Percentiles rank a stretch among this genome's conserved stretches.
Conservation (phyloP, 2,329 filamentous ascomycete species). For the Anthostomella pinea region DNA sequence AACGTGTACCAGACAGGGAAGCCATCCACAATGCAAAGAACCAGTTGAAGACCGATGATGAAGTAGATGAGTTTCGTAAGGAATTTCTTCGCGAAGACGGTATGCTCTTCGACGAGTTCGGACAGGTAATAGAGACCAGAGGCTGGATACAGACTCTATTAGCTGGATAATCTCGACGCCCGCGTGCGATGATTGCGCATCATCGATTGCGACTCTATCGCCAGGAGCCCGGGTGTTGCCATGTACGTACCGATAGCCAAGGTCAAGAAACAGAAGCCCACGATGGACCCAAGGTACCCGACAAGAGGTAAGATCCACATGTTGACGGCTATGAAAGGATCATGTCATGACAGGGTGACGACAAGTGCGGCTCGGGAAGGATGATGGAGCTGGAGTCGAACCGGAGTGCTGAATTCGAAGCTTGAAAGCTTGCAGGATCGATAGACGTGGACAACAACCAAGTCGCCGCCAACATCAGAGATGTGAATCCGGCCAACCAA, state of each 20-base stretch:
- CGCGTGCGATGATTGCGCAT: neutral
- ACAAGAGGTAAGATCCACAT: constrained; percentile 97
- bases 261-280: constrained; percentile 92
- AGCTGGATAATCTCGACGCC: constrained; percentile 10
- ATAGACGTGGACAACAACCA: no score
- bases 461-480: neutral
- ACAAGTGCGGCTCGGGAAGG: neutral
- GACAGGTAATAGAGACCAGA: constrained; percentile 99
- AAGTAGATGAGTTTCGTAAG: constrained; percentile 80
- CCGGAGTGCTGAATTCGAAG: no score
- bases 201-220: no score
- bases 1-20: constrained; percentile 74
- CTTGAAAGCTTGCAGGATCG: no score
- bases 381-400: constrained; percentile 13
- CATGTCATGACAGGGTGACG: no score
- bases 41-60: constrained; percentile 69
- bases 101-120: constrained; percentile 96
- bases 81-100: constrained; percentile 85
- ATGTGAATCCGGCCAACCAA: neutral
- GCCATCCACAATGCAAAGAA: constrained; percentile 78
- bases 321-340: constrained; percentile 30
- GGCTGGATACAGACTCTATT: constrained; percentile 47
- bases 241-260: constrained; percentile 73
- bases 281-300: constrained; percentile 80
- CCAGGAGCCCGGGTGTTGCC: neutral